Base-by-base conservation (phyloP, 345 rosid species). In the Mercurialis annua region DNA sequence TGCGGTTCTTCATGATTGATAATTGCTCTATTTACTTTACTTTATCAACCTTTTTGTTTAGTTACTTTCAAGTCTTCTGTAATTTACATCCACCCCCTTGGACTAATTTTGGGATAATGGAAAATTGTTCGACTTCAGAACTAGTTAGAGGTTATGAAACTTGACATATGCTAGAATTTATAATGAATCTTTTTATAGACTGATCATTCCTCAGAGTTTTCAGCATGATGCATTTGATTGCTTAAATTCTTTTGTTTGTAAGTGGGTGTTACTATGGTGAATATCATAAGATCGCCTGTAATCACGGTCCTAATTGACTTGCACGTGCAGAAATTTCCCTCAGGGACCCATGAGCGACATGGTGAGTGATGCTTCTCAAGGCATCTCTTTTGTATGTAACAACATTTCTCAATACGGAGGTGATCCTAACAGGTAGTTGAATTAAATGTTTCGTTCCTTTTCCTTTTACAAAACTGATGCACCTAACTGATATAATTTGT, bases 291-390 rank as follows among this genome's bases (percentile, higher is more conserved):
- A 34, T 55, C 27, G 17, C 40, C 40, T 49, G 5, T 33, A 8
- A 11, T 10, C 2, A 29, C 53, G 62, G 31, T 69, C 59, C 33
- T 59, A 38, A 56, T 60, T 67, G 49, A 40, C 34, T 43, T 60
- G 21, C 66, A 20, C 62, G 23, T 74, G 67, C 90, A 94, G 99
- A 88, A 94, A 94, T 78, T 94, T 87, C 66, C 98, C 99, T 50
- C 99, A 89, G 73, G 98, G 87, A 62, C 89, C 99, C 40, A 94
- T 94, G 59, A 80, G 92, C 71, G 90, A 89, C 78, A 94, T 94
- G 99, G 89, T 91, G 60, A 70, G 75, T 55, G 99, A 94, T 85
- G 89, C 93, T 77, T 94, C 92, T 73, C 83, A 75, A 69, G 99
- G 99, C 52, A 91, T 94, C 70, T 89, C 98, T 62, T 94, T 83